Percentiles rank a stretch among this genome's conserved stretches.
These are phyloP conservation scores for Arachis monticola DNA, from an alignment of 331 rosid species.

Conservation along the genomic window DNA sequence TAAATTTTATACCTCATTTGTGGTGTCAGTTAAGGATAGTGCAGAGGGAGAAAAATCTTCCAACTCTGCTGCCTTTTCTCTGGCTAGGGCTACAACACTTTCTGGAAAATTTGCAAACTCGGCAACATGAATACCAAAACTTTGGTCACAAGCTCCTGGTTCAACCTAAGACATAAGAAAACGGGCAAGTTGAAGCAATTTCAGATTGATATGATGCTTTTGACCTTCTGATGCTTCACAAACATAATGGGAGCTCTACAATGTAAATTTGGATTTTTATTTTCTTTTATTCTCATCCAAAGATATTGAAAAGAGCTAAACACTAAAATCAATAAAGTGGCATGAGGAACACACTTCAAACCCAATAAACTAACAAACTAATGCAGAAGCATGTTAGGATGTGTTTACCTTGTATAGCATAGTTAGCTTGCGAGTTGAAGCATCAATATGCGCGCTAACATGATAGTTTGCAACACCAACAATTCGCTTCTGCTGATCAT, in stretches of 20 bases:
- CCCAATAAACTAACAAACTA: not conserved
- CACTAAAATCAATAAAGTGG: not conserved
- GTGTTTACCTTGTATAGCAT: constrained; percentile 88
- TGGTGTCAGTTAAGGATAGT: constrained; percentile 45
- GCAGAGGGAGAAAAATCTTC: constrained; percentile 87
- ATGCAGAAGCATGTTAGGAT: constrained; percentile 10
- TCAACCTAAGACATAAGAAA: constrained; percentile 68
- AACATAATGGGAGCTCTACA: constrained; percentile 4
- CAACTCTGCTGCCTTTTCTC: constrained; percentile 95
- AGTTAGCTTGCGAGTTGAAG: constrained; percentile 87
- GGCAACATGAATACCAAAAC: constrained; percentile 97
- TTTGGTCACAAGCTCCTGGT: constrained; percentile 98
- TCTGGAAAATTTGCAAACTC: constrained; percentile 97
- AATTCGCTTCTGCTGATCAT: constrained; percentile 57
- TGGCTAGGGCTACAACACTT: constrained; percentile 84
- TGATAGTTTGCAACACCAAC: constrained; percentile 90
- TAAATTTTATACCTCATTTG: constrained; percentile 56
- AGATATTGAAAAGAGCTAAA: constrained; percentile 1
- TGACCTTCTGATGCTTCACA: constrained; percentile 21
- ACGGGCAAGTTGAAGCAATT: constrained; percentile 27
- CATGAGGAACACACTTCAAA: constrained; percentile 17
- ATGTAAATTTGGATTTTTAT: not conserved
- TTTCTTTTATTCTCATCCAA: not conserved
- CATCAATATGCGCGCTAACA: constrained; percentile 95
- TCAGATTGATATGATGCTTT: constrained; percentile 20